Conservation (phyloP, 805 yeast genomes). For the Groenewaldozyma tartarivorans region DNA sequence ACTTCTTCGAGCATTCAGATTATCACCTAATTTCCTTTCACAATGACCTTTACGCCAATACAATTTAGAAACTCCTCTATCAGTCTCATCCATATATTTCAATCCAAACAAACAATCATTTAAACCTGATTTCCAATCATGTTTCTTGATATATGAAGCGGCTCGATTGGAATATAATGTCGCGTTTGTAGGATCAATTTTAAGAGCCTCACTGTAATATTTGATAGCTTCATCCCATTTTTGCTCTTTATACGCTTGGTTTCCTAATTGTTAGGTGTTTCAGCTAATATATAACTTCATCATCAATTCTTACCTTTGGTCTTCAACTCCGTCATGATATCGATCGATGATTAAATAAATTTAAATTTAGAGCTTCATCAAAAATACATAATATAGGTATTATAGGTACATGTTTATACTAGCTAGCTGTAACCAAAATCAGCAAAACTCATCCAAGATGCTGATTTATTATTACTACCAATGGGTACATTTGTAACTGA, state of each 20-base stretch:
- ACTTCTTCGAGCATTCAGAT: conserved; percentile 5
- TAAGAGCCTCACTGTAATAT: conserved; percentile 14
- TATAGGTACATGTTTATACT: no score
- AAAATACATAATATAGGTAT: no score
- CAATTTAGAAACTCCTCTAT: conserved; percentile 9
- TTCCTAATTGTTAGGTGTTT: conserved; percentile 10
- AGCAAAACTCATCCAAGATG: conserved; percentile 12
- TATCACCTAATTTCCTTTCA: conserved; percentile 8
- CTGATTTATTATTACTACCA: neutral
- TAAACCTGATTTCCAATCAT: conserved; percentile 9
- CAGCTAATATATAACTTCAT: neutral
- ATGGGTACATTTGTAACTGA: conserved; percentile 3
- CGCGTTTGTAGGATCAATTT: conserved; percentile 6
- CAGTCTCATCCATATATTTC: neutral
- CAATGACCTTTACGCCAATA: conserved; percentile 13
- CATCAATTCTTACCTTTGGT: conserved; percentile 5
- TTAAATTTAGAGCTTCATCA: neutral
- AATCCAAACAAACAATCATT: conserved; percentile 13
- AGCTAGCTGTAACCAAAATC: conserved; percentile 16
- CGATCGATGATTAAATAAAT: neutral
- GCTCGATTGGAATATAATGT: conserved; percentile 18
- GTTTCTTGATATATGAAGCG: conserved; percentile 14
- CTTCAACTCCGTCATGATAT: conserved; percentile 6
- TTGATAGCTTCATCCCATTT: conserved; percentile 12
- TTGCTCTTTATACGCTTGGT: conserved; percentile 6